These are phyloP conservation scores for Cercis canadensis DNA, from an alignment of 306 rosid genomes.

Conservation along the genomic window DNA sequence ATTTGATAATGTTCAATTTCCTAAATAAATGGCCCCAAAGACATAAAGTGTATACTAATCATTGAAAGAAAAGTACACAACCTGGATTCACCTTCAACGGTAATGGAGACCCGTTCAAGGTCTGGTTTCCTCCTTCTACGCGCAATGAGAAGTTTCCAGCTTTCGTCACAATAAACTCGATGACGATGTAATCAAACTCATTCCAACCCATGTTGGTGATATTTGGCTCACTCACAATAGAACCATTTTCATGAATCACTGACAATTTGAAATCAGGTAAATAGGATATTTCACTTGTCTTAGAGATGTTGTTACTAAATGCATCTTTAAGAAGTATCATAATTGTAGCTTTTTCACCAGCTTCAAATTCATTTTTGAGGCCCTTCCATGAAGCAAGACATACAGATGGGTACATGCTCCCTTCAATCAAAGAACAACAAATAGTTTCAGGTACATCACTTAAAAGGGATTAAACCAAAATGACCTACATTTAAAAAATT, in stretches of 20 bases:
- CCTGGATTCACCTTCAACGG: slow-evolving; percentile 84
- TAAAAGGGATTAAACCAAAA: neutral
- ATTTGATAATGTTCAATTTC: neutral
- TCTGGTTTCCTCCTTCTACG: slow-evolving; percentile 70
- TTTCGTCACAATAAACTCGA: slow-evolving; percentile 59
- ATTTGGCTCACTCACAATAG: slow-evolving; percentile 51
- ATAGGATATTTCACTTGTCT: slow-evolving; percentile 50
- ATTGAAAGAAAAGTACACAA: slow-evolving; percentile 36
- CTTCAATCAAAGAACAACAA: slow-evolving; percentile 47
- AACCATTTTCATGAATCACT: slow-evolving; percentile 56
- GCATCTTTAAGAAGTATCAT: slow-evolving; percentile 80
- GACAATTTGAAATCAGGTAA: slow-evolving; percentile 56
- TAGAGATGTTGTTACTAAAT: slow-evolving; percentile 74
- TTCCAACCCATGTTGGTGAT: slow-evolving; percentile 71
- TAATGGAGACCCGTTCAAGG: slow-evolving; percentile 71
- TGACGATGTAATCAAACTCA: slow-evolving; percentile 61
- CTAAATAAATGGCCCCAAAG: neutral
- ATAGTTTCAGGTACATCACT: neutral
- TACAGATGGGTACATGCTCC: slow-evolving; percentile 66
- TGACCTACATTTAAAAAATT: neutral
- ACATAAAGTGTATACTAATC: neutral
- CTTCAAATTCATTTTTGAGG: slow-evolving; percentile 61
- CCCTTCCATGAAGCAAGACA: slow-evolving; percentile 83
- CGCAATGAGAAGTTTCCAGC: slow-evolving; percentile 66
- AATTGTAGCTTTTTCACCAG: slow-evolving; percentile 67